Percentiles rank a stretch among this genome's conserved stretches.
Conservation (phyloP, 1,284 basidiomycete species). For the Sanghuangporus baumii region DNA sequence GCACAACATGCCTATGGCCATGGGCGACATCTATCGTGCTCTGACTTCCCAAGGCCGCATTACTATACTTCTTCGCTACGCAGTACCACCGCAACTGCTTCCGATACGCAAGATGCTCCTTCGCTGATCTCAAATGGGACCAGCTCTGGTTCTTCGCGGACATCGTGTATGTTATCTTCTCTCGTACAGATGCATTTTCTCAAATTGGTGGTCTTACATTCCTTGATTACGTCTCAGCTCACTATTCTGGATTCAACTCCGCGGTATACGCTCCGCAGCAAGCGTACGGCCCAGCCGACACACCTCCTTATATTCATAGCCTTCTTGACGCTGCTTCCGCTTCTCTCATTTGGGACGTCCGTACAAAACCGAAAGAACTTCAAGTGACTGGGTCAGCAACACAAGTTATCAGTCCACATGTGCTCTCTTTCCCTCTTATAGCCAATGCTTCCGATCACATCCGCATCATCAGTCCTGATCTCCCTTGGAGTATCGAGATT, state of each 20-base stretch:
- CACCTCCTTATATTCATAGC: slow-evolving; percentile 2
- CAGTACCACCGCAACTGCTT: slow-evolving; percentile 12
- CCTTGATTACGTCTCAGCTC: neutral
- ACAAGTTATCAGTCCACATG: slow-evolving; percentile 14
- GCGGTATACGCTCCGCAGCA: slow-evolving; percentile 5
- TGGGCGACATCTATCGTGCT: neutral
- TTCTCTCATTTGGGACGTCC: slow-evolving; percentile 20
- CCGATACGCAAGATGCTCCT: neutral
- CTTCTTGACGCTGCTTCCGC: slow-evolving; percentile 10
- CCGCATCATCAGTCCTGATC: slow-evolving; percentile 18
- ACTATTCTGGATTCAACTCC: slow-evolving; percentile 16
- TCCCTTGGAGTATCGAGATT: slow-evolving; percentile 20
- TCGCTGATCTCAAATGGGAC: neutral
- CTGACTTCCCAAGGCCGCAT: neutral
- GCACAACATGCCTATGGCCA: neutral
- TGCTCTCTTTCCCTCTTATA: slow-evolving; percentile 18
- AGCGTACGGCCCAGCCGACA: neutral
- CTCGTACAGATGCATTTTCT: neutral
- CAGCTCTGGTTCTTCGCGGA: neutral
- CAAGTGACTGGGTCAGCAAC: slow-evolving; percentile 1
- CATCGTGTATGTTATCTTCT: neutral
- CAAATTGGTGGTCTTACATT: too few relatives aligned
- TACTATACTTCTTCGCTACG: slow-evolving; percentile 2
- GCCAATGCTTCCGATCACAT: slow-evolving; percentile 17
- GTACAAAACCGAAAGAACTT: slow-evolving; percentile 12